Evolutionary conservation across 2,329 filamentous ascomycete species (phyloP), one percentile per base, ranked within the genome.

Genomic region (Ophiostoma ulmi): DNA sequence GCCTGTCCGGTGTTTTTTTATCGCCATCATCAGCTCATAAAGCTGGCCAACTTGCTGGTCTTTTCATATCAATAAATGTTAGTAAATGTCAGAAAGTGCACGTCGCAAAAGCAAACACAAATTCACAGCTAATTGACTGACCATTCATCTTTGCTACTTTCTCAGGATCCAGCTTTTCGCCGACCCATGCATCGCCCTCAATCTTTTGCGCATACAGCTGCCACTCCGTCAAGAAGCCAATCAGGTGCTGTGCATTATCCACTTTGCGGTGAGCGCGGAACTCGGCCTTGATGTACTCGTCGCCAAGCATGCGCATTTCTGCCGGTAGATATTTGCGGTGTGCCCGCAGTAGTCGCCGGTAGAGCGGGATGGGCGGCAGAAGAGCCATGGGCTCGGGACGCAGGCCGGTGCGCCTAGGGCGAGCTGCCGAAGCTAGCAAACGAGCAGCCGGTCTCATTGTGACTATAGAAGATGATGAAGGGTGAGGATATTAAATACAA

Each of bases 191-290:
- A 69, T 97, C 90, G 0, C 94, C 94, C 77, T 98, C 94, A 20
- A 99, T 82, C 78, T 93, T 90, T 78, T 99, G 94, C 1, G 93
- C 94, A 78, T 98, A 99, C 69, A 92, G 82, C 80, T 99, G 95
- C 94, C 94, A 99, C 80, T 98, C 94, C 0, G 92, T 94, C 75
- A 99, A 84, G 79, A 99, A 99, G 1, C 94, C 95, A 76, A 98
- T 93, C 93, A 99, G 88, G 78, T 98, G 94, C 36, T 92, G 87
- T 0, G 95, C 94, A 77, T 98, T 98, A 72, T 98, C 94, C 67
- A 96, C 87, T 44, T 88, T 85, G 72, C 86, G 86, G 77, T 98
- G 95, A 0, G 91, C 90, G 72, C 92, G 86, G 76, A 98, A 99
- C 81, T 99, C 95, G 65, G 88, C 87, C 81, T 96, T 97, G 79